A percentile compares a stretch with the other conserved stretches of the same genome.
These are phyloP conservation scores for Erodium trifolium DNA, from an alignment of 441 rosid species.

Conservation along the genomic window DNA sequence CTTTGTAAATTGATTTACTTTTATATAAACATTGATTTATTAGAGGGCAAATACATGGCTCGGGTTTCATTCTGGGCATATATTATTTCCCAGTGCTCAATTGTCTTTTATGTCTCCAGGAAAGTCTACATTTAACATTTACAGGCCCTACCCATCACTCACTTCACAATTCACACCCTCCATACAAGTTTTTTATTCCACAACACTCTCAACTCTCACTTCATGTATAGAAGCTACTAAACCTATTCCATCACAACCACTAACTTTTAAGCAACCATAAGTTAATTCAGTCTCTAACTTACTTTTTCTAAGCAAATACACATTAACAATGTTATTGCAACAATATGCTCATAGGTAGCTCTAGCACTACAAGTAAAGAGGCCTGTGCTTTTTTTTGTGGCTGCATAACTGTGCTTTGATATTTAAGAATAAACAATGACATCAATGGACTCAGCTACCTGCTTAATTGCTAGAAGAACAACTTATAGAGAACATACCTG, in stretches of 20 bases:
- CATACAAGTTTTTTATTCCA: neutral
- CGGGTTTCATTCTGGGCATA: neutral
- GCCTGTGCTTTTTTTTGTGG: neutral
- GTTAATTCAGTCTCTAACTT: neutral
- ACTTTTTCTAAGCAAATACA: neutral
- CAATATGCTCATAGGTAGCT: neutral
- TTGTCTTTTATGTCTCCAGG: slow-evolving; percentile 7
- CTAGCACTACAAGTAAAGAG: slow-evolving; percentile 1
- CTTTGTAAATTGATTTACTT: neutral
- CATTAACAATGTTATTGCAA: neutral
- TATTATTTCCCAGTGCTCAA: slow-evolving; percentile 3
- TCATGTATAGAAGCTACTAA: neutral
- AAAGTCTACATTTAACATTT: slow-evolving; percentile 6
- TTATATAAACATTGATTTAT: neutral
- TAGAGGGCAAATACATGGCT: neutral
- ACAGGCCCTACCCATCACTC: slow-evolving; percentile 8
- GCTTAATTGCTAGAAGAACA: neutral
- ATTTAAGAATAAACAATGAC: neutral
- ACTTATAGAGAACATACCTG: too few relatives aligned
- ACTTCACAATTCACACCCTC: slow-evolving; percentile 5
- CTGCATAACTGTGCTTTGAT: neutral
- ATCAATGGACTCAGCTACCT: neutral
- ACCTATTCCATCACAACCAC: neutral
- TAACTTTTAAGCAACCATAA: neutral
- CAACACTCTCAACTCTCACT: neutral